Conservation (phyloP, 1,139 yeast species). For the Debaryomyces singareniensis region DNA sequence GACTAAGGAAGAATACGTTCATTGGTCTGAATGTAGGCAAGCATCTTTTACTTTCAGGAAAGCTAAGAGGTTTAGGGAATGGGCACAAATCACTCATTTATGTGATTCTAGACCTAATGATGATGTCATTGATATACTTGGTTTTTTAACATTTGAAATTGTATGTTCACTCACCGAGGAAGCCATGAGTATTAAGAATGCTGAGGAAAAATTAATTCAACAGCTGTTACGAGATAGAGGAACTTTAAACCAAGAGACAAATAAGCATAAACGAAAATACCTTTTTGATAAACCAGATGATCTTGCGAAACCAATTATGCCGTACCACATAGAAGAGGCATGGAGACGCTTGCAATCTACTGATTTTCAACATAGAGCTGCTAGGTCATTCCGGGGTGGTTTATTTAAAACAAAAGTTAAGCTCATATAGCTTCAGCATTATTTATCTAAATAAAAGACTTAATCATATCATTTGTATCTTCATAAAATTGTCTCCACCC, state of each 20-base stretch:
- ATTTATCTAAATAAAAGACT: constrained; percentile 7
- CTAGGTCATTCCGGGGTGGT: constrained; percentile 77
- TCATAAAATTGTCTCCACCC: constrained; percentile 33
- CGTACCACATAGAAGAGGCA: constrained; percentile 86
- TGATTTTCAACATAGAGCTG: constrained; percentile 56
- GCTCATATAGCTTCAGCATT: constrained; percentile 19
- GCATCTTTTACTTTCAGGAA: constrained; percentile 95
- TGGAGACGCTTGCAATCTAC: constrained; percentile 75
- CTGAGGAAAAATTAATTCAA: constrained; percentile 48
- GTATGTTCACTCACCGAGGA: constrained; percentile 93
- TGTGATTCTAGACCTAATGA: constrained; percentile 92
- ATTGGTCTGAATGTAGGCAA: constrained; percentile 98
- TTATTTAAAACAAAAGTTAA: constrained; percentile 36
- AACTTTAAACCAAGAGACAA: constrained; percentile 16
- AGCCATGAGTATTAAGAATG: constrained; percentile 73
- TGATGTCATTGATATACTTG: constrained; percentile 92
- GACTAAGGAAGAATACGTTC: constrained; percentile 97
- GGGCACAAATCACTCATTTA: constrained; percentile 85
- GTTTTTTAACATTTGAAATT: constrained; percentile 92
- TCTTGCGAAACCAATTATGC: constrained; percentile 73
- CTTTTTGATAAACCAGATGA: constrained; percentile 91
- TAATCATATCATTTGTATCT: constrained; percentile 8
- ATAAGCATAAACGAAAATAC: constrained; percentile 45
- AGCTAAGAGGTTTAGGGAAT: constrained; percentile 86
- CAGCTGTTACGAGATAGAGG: constrained; percentile 17